Base-by-base conservation (phyloP, 441 rosid species). In the Arabidopsis lyrata region DNA sequence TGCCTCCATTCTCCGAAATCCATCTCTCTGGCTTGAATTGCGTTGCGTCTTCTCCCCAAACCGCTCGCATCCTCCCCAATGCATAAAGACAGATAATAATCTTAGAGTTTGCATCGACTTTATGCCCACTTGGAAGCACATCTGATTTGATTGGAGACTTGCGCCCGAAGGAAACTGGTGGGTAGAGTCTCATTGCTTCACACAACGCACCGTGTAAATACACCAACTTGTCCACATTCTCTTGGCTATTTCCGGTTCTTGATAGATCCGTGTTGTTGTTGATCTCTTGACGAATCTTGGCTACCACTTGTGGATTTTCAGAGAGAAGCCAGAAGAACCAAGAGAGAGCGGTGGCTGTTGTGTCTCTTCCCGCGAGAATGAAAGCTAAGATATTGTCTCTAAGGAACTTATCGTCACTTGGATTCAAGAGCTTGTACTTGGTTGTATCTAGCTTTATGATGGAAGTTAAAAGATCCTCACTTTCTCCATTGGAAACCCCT, bases 271-370 rank as follows among this genome's bases (percentile, higher is more conserved):
- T 45, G 49, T 45, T 45, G 49, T 45, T 45, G 49, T 6, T 48
- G 53, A 18, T 3, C 13, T 48, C 53, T 48, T 48, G 53, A 8
- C 22, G 53, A 16, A 48, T 48, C 5, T 18, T 48, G 53, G 53
- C 27, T 48, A 48, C 13, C 53, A 18, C 53, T 16, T 16, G 22
- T 48, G 53, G 53, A 18, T 48, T 48, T 48, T 48, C 53, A 48
- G 27, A 48, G 53, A 48, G 53, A 48, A 48, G 53, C 53, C 53
- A 48, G 53, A 48, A 48, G 53, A 48, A 48, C 53, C 53, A 48
- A 48, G 53, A 48, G 53, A 48, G 53, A 18, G 53, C 53, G 0
- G 53, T 6, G 13, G 53, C 53, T 3, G 27, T 48, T 48, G 53
- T 48, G 27, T 48, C 22, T 48, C 53, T 48, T 48, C 53, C 53